Evolutionary conservation across 2,329 filamentous ascomycete species (phyloP).

Genomic region (Sphaerulina vaccinii): DNA sequence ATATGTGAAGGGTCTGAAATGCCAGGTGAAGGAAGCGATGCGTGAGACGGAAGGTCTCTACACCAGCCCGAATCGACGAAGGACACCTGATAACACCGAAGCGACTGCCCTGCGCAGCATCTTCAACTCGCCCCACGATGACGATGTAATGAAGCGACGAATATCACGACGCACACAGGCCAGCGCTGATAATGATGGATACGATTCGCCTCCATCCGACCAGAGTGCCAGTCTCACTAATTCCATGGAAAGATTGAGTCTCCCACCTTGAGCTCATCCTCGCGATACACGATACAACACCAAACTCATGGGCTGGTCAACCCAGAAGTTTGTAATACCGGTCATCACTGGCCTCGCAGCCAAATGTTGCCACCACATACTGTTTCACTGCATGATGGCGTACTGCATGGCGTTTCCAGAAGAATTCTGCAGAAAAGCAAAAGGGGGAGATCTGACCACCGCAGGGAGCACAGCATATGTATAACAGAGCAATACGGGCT

Average conservation of each 20-base stretch:
- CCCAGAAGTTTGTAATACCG: constrained; percentile 4
- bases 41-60: constrained; percentile 50
- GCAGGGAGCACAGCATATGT: constrained; percentile 22
- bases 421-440: constrained; percentile 16
- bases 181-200: constrained; percentile 32
- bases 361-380: constrained; percentile 6
- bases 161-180: constrained; percentile 28
- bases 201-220: constrained; percentile 15
- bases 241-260: constrained; percentile 22
- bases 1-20: constrained; percentile 49
- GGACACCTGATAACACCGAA: constrained; percentile 3
- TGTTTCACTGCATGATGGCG: constrained; percentile 16
- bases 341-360: neutral
- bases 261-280: constrained; percentile 14
- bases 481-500: constrained; percentile 21
- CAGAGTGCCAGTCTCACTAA: constrained; percentile 19
- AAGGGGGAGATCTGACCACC: constrained; percentile 15
- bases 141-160: constrained; percentile 23
- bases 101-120: constrained; percentile 37
- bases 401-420: constrained; percentile 20
- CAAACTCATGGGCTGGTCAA: neutral
- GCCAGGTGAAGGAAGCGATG: constrained; percentile 49
- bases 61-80: constrained; percentile 41
- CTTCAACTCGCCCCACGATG: constrained; percentile 32
- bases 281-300: neutral